Evolutionary conservation across 2,329 filamentous ascomycete genomes (phyloP).

Genomic region (Metarhizium sp.): DNA sequence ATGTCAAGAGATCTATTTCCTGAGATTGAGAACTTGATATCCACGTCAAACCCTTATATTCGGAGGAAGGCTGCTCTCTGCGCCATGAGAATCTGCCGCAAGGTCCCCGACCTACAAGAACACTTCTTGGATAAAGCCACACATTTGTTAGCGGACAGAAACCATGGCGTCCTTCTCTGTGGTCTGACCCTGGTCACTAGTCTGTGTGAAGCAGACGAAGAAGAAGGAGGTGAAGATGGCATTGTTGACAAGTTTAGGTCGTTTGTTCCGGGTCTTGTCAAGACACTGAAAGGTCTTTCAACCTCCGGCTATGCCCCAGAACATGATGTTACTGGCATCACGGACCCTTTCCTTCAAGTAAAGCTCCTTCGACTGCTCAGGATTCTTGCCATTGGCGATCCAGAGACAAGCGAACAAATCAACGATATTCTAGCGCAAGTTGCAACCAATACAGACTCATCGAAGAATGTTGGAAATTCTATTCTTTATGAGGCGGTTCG

Average conservation of each 20-base stretch:
- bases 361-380: constrained; percentile 85
- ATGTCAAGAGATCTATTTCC: constrained; percentile 97
- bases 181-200: constrained; percentile 85
- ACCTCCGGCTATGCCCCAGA: constrained; percentile 96
- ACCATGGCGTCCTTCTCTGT: constrained; percentile 90
- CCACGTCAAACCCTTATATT: constrained; percentile 96
- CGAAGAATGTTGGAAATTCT: constrained; percentile 97
- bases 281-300: constrained; percentile 83
- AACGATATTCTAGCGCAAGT: constrained; percentile 98
- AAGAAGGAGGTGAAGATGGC: constrained; percentile 80
- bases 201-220: constrained; percentile 90
- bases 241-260: constrained; percentile 87
- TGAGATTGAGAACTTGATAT: constrained; percentile 86
- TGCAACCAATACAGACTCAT: constrained; percentile 94
- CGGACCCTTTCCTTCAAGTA: constrained; percentile 94
- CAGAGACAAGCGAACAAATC: constrained; percentile 87
- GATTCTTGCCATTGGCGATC: constrained; percentile 78
- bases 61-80: constrained; percentile 95
- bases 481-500: constrained; percentile 96
- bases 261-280: constrained; percentile 75
- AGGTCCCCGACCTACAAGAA: constrained; percentile 94
- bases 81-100: constrained; percentile 96
- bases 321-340: constrained; percentile 96
- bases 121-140: constrained; percentile 95
- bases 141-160: constrained; percentile 78